phyloP scores from a whole-genome alignment of 306 rosid genomes.

The Arachis stenosperma region DNA sequence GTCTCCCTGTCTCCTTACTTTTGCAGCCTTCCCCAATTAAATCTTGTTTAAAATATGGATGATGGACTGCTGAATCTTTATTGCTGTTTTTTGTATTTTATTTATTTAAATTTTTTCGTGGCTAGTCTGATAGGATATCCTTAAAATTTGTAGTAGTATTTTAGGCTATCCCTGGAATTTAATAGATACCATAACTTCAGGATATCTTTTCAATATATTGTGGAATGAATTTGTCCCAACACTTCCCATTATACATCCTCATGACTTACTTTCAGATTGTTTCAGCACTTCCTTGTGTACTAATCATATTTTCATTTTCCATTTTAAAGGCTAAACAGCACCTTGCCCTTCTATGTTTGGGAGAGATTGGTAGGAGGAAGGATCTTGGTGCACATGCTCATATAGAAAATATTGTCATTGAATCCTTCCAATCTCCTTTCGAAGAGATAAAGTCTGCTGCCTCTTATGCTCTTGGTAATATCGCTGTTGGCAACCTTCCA shows the following conservation, averaged over 20 bases:
- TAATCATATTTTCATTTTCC: conserved; percentile 23
- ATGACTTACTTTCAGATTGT: conserved; percentile 1
- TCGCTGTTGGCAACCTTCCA: conserved; percentile 95
- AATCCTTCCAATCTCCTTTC: conserved; percentile 97
- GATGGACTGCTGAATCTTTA: not conserved
- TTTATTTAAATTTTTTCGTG: conserved; percentile 11
- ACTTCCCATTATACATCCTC: not conserved
- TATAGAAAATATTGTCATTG: conserved; percentile 94
- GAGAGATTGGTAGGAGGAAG: conserved; percentile 98
- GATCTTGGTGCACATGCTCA: conserved; percentile 84
- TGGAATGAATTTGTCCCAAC: not conserved
- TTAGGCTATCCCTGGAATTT: conserved; percentile 3
- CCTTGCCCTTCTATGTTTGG: conserved; percentile 90
- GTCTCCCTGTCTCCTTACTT: conserved; percentile 12
- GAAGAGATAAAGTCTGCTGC: conserved; percentile 99
- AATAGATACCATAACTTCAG: not conserved
- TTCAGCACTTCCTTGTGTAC: conserved; percentile 12
- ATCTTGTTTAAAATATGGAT: not conserved
- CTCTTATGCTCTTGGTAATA: conserved; percentile 97
- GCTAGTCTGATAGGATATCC: conserved; percentile 3
- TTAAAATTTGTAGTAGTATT: not conserved
- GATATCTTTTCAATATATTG: conserved; percentile 13
- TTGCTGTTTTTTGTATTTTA: not conserved
- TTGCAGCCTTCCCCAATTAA: conserved; percentile 1
- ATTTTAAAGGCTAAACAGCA: conserved; percentile 90